Evolutionary conservation across 2,329 filamentous ascomycete species (phyloP), one percentile per base, ranked within the genome.

Genomic region (Ophiosphaerella narmari): DNA sequence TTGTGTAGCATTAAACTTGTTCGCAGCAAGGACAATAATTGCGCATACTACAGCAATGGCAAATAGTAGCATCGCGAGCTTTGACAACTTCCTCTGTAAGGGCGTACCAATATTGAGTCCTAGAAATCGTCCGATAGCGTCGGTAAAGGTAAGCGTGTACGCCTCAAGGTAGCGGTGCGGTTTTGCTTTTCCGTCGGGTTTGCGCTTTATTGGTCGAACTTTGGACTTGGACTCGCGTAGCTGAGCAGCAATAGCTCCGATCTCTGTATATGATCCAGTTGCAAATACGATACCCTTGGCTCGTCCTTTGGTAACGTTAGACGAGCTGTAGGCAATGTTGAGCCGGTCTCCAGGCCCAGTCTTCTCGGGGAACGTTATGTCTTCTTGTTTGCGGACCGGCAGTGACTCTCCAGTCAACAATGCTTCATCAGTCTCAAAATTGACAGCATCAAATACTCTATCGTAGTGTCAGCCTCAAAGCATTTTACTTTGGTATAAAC

Each of bases 391-490:
- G 71, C 55, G 81, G 48, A 87, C 86, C 44, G 86, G 83, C 14
- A 87, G 72, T 13, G 86, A 88, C 72, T 90, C 87, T 59, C 87
- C 87, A 3, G 87, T 90, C 24, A 90, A 78, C 24, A 88, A 77
- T 9, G 86, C 85, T 68, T 89, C 86, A 50, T 93, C 89, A 47
- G 86, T 87, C 44, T 88, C 88, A 53, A 91, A 78, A 70, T 93
- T 93, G 73, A 91, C 84, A 48, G 82, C 82, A 53, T 86, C 81
- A 50, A 86, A 70, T 1, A 82, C 68, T 21, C 74, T 66, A 18
- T 7, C 9, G 4, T 29, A 2, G 6, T 29, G 26, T 29, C 9
- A 29, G 26, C 26, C 9, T 29, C 26, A 29, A 29, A 29, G 9
- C 9, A 29, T 2, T 11, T 11, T 29, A 11, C 26, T 7, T 29